phyloP scores from a whole-genome alignment of 148 eudicot species.

The Polygonum maritimum region DNA sequence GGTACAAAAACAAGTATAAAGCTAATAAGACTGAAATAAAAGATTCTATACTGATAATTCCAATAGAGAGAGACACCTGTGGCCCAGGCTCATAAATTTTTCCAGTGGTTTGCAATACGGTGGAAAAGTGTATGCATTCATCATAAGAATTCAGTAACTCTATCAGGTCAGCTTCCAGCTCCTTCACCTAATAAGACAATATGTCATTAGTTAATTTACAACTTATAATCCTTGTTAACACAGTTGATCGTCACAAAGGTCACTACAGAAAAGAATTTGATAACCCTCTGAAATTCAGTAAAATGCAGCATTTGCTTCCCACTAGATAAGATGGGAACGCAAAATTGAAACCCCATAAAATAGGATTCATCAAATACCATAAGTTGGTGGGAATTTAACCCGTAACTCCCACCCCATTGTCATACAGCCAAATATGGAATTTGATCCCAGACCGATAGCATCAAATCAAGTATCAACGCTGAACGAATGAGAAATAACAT shows the following conservation, averaged over 20 bases:
- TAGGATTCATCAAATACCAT: background rate
- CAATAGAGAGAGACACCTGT: constrained; percentile 31
- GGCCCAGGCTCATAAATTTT: constrained; percentile 38
- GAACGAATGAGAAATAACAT: background rate
- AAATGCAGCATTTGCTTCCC: background rate
- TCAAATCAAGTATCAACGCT: background rate
- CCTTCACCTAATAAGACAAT: constrained; percentile 45
- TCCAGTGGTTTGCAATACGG: constrained; percentile 48
- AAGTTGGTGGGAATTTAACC: background rate
- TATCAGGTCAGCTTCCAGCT: constrained; percentile 55
- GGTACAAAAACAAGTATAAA: background rate
- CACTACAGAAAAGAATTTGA: background rate
- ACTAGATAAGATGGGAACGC: background rate
- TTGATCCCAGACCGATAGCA: background rate
- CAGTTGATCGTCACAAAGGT: background rate
- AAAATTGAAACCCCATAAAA: background rate
- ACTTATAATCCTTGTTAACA: background rate
- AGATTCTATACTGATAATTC: background rate
- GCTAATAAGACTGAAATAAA: background rate
- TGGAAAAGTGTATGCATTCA: constrained; percentile 45
- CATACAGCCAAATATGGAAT: background rate
- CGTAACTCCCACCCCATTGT: background rate
- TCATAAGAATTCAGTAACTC: constrained; percentile 46
- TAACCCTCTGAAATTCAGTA: background rate
- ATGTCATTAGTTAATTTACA: background rate